These are phyloP conservation scores for Aurinia saxatilis DNA, from an alignment of 345 rosid species.

Conservation along the genomic window DNA sequence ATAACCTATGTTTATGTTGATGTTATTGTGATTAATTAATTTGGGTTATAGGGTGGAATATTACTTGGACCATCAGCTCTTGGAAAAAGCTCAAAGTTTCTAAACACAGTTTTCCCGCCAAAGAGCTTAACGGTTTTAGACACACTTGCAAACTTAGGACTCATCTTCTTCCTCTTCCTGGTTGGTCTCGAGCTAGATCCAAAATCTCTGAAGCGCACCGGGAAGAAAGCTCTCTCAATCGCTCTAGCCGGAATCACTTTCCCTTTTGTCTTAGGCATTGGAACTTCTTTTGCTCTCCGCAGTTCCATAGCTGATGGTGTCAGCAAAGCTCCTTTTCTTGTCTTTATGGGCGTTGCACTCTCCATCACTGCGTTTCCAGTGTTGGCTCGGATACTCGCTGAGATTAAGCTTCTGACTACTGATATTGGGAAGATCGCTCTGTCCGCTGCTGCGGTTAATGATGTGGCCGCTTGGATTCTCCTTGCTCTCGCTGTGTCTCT, in stretches of 20 bases:
- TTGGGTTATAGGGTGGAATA: constrained; percentile 56
- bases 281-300: constrained; percentile 55
- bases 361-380: constrained; percentile 50
- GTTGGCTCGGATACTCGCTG: constrained; percentile 43
- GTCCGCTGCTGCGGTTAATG: constrained; percentile 49
- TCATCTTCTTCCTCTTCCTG: constrained; percentile 67
- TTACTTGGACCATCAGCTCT: constrained; percentile 81
- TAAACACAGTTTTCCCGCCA: constrained; percentile 44
- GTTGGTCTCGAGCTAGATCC: constrained; percentile 80
- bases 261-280: constrained; percentile 61
- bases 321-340: constrained; percentile 33
- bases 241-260: constrained; percentile 60
- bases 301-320: constrained; percentile 46
- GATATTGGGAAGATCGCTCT: constrained; percentile 40
- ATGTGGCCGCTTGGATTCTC: constrained; percentile 44
- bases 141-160: constrained; percentile 70
- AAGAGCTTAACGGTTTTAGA: constrained; percentile 65
- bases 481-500: constrained; percentile 41
- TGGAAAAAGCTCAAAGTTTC: constrained; percentile 48
- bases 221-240: constrained; percentile 49
- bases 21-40: background rate
- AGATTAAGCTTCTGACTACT: constrained; percentile 45
- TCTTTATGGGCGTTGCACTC: constrained; percentile 45
- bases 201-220: constrained; percentile 49
- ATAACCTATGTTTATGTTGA: background rate